Conservation (phyloP, 441 rosid genomes). For the Erysimum pusillum region DNA sequence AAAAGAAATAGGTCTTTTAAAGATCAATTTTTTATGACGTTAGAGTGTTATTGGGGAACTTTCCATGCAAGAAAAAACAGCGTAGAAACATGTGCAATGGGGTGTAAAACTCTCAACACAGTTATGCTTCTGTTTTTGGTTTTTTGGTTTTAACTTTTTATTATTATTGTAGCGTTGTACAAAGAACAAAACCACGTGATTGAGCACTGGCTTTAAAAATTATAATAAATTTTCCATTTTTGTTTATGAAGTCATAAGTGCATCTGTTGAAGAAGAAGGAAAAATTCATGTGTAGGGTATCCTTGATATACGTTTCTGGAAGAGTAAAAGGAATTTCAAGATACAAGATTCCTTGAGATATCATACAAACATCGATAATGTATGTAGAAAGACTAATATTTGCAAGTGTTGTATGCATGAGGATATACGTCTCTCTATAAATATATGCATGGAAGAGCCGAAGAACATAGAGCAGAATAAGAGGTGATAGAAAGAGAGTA, state of each 20-base stretch:
- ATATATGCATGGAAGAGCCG: not conserved
- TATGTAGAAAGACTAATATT: not conserved
- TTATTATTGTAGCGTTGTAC: not conserved
- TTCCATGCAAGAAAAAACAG: conserved; percentile 8
- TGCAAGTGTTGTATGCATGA: not conserved
- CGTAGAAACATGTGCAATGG: not conserved
- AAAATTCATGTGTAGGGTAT: not conserved
- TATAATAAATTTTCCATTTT: not conserved
- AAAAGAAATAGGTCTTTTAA: not conserved
- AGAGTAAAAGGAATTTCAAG: not conserved
- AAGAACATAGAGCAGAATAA: not conserved
- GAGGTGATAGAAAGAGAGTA: not conserved
- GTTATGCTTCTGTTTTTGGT: not conserved
- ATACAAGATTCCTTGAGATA: not conserved
- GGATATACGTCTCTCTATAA: conserved; percentile 10
- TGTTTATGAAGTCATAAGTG: not conserved
- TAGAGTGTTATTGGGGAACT: conserved; percentile 7
- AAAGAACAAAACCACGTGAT: conserved; percentile 4
- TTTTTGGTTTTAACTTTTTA: not conserved
- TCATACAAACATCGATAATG: not conserved
- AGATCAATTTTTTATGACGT: not conserved
- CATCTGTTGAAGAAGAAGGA: not conserved
- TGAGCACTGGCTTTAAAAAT: not conserved
- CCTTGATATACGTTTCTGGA: conserved; percentile 11
- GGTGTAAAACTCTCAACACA: not conserved